These are phyloP conservation scores for Pseudomassariella vexata DNA, from an alignment of 2,329 filamentous ascomycete species.

Conservation along the genomic window DNA sequence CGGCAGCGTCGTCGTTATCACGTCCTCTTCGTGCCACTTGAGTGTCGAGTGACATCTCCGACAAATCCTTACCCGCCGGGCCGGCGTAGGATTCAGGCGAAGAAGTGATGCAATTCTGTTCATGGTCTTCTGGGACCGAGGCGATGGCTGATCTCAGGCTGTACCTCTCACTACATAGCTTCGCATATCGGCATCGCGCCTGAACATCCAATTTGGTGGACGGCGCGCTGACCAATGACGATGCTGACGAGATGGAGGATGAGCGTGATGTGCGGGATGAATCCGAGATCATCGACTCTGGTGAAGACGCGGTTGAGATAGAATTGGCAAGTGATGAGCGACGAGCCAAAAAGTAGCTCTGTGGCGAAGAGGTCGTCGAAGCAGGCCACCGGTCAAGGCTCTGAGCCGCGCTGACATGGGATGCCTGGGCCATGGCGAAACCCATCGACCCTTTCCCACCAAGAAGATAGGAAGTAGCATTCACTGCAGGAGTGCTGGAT, in stretches of 20 bases:
- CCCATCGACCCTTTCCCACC: slow-evolving; percentile 52
- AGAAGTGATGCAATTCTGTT: slow-evolving; percentile 43
- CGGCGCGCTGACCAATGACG: slow-evolving; percentile 56
- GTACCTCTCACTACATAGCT: slow-evolving; percentile 51
- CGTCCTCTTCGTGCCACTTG: slow-evolving; percentile 38
- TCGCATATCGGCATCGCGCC: slow-evolving; percentile 59
- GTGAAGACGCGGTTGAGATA: slow-evolving; percentile 57
- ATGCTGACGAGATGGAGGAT: slow-evolving; percentile 59
- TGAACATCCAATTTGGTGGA: slow-evolving; percentile 51
- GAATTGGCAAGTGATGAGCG: slow-evolving; percentile 60
- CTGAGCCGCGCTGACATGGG: slow-evolving; percentile 38
- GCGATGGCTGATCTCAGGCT: slow-evolving; percentile 46
- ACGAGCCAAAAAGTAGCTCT: slow-evolving; percentile 42
- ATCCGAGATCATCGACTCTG: slow-evolving; percentile 64
- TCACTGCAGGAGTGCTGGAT: slow-evolving; percentile 56
- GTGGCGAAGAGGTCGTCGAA: slow-evolving; percentile 44
- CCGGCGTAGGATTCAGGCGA: slow-evolving; percentile 54
- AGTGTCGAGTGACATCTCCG: slow-evolving; percentile 43
- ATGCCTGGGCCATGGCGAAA: slow-evolving; percentile 52
- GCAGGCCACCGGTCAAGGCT: slow-evolving; percentile 47
- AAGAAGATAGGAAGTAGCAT: slow-evolving; percentile 44
- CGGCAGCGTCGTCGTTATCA: slow-evolving; percentile 44
- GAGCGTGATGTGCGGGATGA: slow-evolving; percentile 56
- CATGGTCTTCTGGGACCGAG: slow-evolving; percentile 52
- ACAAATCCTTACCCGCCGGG: slow-evolving; percentile 45